These are phyloP conservation scores for Stevia rebaudiana DNA, from an alignment of 140 eudicot species.

Conservation along the genomic window DNA sequence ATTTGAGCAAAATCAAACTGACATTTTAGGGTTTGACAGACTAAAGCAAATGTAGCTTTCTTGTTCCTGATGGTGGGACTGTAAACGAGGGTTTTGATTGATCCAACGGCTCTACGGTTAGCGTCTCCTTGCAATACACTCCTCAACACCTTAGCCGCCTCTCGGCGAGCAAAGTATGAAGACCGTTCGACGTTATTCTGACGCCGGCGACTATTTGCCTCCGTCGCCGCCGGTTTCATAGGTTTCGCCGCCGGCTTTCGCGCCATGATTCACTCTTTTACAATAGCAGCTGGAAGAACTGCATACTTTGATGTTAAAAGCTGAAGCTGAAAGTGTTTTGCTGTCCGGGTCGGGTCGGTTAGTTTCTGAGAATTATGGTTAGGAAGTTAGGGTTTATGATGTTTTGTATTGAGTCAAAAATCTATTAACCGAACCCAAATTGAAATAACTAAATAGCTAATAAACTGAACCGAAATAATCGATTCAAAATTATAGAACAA, in stretches of 20 bases:
- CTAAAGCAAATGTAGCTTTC: constrained; percentile 80
- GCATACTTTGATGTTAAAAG: constrained; percentile 7
- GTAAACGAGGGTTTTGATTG: constrained; percentile 77
- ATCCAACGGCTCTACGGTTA: constrained; percentile 68
- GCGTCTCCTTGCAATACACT: constrained; percentile 79
- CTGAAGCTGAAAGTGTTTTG: neutral
- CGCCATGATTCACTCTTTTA: constrained; percentile 36
- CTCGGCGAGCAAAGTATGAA: constrained; percentile 79
- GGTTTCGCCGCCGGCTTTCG: constrained; percentile 28
- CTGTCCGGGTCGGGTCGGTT: neutral
- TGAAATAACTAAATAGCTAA: too few species aligned
- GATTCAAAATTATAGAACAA: too few species aligned
- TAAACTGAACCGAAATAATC: too few species aligned
- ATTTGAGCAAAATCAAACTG: constrained; percentile 22
- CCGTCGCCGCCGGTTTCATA: constrained; percentile 23
- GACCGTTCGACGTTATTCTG: constrained; percentile 66
- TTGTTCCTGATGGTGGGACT: constrained; percentile 80
- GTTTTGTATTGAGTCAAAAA: too few species aligned
- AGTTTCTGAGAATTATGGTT: too few species aligned
- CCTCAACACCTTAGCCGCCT: constrained; percentile 81
- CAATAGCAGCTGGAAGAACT: neutral
- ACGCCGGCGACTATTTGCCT: constrained; percentile 33
- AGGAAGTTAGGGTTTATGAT: too few species aligned
- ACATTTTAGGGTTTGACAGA: constrained; percentile 96
- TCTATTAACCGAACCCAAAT: too few species aligned